These are phyloP conservation scores for Penstemon barbatus DNA, from an alignment of 257 asterid genomes.

Conservation along the genomic window DNA sequence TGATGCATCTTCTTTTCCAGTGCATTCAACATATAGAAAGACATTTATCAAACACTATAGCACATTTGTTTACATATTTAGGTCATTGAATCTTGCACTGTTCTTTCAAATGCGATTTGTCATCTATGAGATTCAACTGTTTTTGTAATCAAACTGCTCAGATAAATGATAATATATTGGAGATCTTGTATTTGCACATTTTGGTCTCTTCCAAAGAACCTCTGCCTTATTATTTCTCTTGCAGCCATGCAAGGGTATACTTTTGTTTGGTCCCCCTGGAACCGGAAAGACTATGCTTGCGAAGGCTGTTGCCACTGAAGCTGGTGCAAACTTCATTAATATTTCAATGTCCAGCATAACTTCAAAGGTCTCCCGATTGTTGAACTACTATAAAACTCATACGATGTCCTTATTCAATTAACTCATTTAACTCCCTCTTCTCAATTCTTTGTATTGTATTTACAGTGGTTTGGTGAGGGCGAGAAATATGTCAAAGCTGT, in stretches of 20 bases:
- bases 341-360: slow-evolving; percentile 92
- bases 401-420: slow-evolving; percentile 9
- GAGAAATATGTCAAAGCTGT: slow-evolving; percentile 93
- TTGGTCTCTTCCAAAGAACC: slow-evolving; percentile 11
- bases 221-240: slow-evolving; percentile 15
- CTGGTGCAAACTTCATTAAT: slow-evolving; percentile 89
- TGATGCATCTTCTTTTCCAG: slow-evolving; percentile 2
- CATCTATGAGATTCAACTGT: neutral
- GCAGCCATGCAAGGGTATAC: slow-evolving; percentile 95
- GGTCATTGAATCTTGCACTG: neutral
- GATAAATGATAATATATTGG: slow-evolving; percentile 13
- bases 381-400: neutral
- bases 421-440: slow-evolving; percentile 20
- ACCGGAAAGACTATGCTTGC: slow-evolving; percentile 96
- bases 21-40: slow-evolving; percentile 1
- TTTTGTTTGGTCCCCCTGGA: slow-evolving; percentile 88
- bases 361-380: slow-evolving; percentile 57
- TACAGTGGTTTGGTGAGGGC: slow-evolving; percentile 94
- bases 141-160: slow-evolving; percentile 5
- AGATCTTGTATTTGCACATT: slow-evolving; percentile 2
- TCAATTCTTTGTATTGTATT: slow-evolving; percentile 23
- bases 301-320: slow-evolving; percentile 94
- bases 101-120: slow-evolving; percentile 16
- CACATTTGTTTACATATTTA: slow-evolving; percentile 12
- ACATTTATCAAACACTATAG: slow-evolving; percentile 1